Conservation (phyloP, 176 grass and related monocot species). For the Oryza coarctata region DNA sequence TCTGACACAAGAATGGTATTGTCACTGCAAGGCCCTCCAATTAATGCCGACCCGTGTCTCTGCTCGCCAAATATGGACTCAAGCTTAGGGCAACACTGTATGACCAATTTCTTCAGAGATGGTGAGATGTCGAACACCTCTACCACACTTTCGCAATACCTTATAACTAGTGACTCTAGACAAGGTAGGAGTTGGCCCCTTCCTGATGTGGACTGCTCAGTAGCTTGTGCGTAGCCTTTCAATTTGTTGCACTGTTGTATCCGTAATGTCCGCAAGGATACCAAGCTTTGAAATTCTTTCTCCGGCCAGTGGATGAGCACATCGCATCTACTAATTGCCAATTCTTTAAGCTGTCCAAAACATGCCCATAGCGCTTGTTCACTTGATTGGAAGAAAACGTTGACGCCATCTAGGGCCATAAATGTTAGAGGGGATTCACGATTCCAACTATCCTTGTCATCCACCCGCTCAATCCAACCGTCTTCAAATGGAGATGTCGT, state of each 20-base stretch:
- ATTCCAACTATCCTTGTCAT: neutral
- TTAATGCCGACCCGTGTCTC: neutral
- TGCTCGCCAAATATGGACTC: neutral
- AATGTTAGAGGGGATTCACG: neutral
- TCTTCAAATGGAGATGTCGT: neutral
- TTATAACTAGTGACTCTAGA: rapidly evolving
- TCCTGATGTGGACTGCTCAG: neutral
- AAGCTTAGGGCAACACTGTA: neutral
- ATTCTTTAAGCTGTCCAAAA: neutral
- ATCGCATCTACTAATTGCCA: rapidly evolving
- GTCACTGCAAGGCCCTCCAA: neutral
- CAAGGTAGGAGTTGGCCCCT: neutral
- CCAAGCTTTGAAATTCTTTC: neutral
- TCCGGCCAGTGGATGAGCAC: neutral
- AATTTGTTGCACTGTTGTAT: rapidly evolving
- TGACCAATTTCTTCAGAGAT: neutral
- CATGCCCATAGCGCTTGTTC: neutral
- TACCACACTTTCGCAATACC: rapidly evolving
- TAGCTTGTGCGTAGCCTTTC: neutral
- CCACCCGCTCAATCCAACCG: neutral
- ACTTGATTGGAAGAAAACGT: neutral
- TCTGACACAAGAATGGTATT: neutral
- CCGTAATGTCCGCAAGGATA: neutral
- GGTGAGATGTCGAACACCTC: neutral
- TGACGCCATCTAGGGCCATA: rapidly evolving